These are phyloP conservation scores for Penicillium sp. DNA, from an alignment of 2,329 filamentous ascomycete genomes.

Conservation along the genomic window DNA sequence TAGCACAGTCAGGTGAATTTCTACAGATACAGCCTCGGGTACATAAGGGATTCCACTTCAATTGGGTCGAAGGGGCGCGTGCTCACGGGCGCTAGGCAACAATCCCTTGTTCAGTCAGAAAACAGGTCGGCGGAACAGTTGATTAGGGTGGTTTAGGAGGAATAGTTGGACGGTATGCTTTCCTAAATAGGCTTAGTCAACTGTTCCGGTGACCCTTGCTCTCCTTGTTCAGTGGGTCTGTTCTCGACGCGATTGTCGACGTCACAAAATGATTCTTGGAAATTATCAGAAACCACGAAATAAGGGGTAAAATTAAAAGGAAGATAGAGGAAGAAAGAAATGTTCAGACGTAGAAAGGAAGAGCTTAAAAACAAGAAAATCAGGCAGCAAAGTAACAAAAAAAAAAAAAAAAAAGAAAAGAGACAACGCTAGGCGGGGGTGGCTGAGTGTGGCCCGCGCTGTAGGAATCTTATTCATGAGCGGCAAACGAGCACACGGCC, in stretches of 20 bases:
- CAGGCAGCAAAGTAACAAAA: neutral
- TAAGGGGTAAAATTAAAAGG: neutral
- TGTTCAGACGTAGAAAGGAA: neutral
- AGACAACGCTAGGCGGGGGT: neutral
- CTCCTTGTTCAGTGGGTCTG: neutral
- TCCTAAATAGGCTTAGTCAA: too few relatives aligned
- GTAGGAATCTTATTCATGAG: neutral
- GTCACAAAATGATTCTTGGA: neutral
- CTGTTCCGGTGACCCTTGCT: too few relatives aligned
- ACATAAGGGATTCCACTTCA: neutral
- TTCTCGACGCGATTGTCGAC: neutral
- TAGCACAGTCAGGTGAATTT: neutral
- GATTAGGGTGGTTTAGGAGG: too few relatives aligned
- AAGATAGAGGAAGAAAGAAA: neutral
- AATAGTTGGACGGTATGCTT: too few relatives aligned
- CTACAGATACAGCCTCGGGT: neutral
- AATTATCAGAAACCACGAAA: neutral
- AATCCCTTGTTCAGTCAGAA: slow-evolving; percentile 1
- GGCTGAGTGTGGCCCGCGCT: neutral
- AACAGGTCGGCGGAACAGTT: too few relatives aligned
- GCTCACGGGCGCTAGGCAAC: slow-evolving; percentile 4
- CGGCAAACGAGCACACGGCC: neutral
- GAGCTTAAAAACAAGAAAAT: neutral
- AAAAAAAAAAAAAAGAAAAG: neutral
- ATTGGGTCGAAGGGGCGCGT: neutral